Evolutionary conservation across 2,329 filamentous ascomycete species (phyloP).

Genomic region (Coleophoma cylindrospora): DNA sequence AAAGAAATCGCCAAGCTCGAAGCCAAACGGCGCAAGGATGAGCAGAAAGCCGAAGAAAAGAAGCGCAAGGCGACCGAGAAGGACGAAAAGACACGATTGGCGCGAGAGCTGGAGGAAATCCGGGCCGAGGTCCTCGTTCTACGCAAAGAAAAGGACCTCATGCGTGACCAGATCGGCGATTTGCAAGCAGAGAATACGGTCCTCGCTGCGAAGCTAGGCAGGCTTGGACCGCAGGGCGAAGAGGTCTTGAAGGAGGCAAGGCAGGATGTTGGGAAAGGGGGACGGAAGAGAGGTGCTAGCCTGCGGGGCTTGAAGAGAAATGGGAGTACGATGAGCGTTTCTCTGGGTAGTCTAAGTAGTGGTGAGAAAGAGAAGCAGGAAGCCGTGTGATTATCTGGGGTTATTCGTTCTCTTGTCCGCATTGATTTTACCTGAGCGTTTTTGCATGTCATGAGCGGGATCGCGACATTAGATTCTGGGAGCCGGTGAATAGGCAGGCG

Average conservation of each 20-base stretch:
- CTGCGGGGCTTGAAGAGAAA: constrained; percentile 11
- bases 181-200: constrained; percentile 56
- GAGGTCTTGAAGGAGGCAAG: constrained; percentile 21
- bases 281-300: constrained; percentile 16
- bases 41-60: constrained; percentile 50
- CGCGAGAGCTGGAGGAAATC: constrained; percentile 46
- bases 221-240: constrained; percentile 26
- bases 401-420: too few species aligned
- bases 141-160: constrained; percentile 49
- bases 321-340: constrained; percentile 6
- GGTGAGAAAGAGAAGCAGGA: constrained; percentile 9
- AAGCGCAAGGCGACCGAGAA: constrained; percentile 46
- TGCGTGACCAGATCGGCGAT: constrained; percentile 50
- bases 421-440: too few species aligned
- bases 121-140: constrained; percentile 48
- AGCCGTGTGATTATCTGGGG: not conserved
- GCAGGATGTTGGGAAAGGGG: constrained; percentile 12
- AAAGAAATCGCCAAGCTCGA: constrained; percentile 61
- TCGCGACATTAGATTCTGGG: too few species aligned
- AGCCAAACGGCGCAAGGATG: constrained; percentile 57
- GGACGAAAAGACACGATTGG: constrained; percentile 44
- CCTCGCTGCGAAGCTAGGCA: constrained; percentile 50
- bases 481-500: too few species aligned
- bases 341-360: constrained; percentile 2
- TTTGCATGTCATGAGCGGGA: too few species aligned